Conservation (phyloP, 306 rosid genomes). For the Lathyrus oleraceus region DNA sequence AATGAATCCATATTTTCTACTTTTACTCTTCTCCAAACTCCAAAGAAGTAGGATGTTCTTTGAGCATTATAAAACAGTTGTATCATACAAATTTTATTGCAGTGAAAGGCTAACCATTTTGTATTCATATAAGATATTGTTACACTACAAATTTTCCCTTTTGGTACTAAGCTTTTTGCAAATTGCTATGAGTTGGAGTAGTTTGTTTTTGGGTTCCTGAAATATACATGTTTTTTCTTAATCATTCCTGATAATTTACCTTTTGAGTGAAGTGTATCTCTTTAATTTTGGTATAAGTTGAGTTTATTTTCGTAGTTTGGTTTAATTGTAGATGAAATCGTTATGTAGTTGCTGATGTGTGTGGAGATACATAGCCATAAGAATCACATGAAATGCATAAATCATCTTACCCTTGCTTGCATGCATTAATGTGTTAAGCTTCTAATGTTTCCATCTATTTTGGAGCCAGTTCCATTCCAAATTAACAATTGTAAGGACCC, state of each 20-base stretch:
- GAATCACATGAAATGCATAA: not conserved
- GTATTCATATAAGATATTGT: not conserved
- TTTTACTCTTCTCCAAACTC: constrained; percentile 8
- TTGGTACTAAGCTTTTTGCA: constrained; percentile 4
- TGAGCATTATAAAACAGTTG: constrained; percentile 15
- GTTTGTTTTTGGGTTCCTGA: constrained; percentile 24
- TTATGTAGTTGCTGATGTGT: not conserved
- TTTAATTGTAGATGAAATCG: constrained; percentile 7
- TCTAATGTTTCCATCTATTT: constrained; percentile 11
- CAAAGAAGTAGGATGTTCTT: constrained; percentile 20
- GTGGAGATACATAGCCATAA: not conserved
- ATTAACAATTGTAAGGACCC: not conserved
- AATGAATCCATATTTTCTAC: constrained; percentile 21
- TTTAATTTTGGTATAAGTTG: constrained; percentile 7
- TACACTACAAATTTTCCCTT: not conserved
- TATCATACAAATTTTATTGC: not conserved
- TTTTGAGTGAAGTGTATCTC: not conserved
- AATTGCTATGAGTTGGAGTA: not conserved
- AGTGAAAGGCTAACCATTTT: constrained; percentile 17
- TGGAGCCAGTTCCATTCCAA: not conserved
- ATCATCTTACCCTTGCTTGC: not conserved
- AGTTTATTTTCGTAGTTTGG: not conserved
- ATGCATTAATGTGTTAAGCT: not conserved
- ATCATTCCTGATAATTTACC: constrained; percentile 1
- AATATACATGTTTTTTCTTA: not conserved